Percentiles rank a stretch among this genome's conserved stretches.
These are phyloP conservation scores for Metarhizium sp. DNA, from an alignment of 2,329 filamentous ascomycete species.

Conservation along the genomic window DNA sequence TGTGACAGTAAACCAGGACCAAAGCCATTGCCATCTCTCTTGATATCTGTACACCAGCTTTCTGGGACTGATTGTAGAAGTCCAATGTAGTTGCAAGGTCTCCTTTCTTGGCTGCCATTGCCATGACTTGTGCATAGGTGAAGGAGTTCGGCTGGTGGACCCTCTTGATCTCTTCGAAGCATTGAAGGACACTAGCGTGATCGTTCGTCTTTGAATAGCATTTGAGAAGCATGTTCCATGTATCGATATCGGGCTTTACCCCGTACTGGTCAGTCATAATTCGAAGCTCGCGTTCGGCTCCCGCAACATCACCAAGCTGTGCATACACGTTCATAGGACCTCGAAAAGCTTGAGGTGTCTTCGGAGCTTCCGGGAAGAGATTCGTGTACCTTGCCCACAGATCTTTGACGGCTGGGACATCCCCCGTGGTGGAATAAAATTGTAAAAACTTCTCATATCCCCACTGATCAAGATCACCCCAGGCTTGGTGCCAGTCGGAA, in stretches of 20 bases:
- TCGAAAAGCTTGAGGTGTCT: conserved; percentile 31
- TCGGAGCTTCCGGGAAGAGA: conserved; percentile 24
- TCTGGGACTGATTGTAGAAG: conserved; percentile 53
- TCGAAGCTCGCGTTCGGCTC: conserved; percentile 52
- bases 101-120: conserved; percentile 58
- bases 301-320: conserved; percentile 51
- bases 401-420: conserved; percentile 33
- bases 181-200: conserved; percentile 52
- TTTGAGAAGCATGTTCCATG: conserved; percentile 72
- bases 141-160: conserved; percentile 46
- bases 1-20: conserved; percentile 55
- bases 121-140: conserved; percentile 67
- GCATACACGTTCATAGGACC: conserved; percentile 65
- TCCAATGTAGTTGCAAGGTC: conserved; percentile 62
- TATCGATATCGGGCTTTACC: conserved; percentile 45
- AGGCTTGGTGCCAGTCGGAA: conserved; percentile 36
- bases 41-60: conserved; percentile 38
- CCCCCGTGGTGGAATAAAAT: conserved; percentile 38
- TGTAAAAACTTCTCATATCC: conserved; percentile 39
- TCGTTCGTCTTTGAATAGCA: conserved; percentile 59
- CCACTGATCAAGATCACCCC: conserved; percentile 30
- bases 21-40: conserved; percentile 53
- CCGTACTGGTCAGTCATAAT: conserved; percentile 47
- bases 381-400: conserved; percentile 35
- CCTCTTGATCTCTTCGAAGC: conserved; percentile 51